A percentile compares a stretch with the other conserved stretches of the same genome.
Conservation (phyloP, 164 flowering plant genomes). For the Macadamia tetraphylla region DNA sequence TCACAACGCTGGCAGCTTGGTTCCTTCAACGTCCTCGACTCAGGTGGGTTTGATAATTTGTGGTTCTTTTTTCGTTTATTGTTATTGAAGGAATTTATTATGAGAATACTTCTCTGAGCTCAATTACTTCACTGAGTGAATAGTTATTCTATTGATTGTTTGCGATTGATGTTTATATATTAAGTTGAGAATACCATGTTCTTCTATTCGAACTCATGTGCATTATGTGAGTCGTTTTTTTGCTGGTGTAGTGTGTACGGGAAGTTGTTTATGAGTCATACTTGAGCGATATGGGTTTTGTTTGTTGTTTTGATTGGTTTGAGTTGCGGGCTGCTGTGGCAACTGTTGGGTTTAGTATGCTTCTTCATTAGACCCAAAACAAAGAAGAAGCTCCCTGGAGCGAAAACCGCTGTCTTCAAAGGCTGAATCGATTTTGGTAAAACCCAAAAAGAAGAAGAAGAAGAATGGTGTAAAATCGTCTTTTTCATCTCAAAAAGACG, state of each 20-base stretch:
- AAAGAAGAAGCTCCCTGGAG: no score
- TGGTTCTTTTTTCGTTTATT: not conserved
- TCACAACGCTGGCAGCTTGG: constrained; percentile 18
- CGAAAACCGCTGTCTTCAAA: no score
- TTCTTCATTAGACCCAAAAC: no score
- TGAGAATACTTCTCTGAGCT: not conserved
- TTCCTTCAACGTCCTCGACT: constrained; percentile 33
- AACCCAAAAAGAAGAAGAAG: no score
- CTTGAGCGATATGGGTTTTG: not conserved
- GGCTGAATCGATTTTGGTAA: no score
- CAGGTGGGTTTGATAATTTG: constrained; percentile 36
- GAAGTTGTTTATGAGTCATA: not conserved
- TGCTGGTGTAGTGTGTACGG: no score
- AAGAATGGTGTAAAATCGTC: no score
- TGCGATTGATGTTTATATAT: not conserved
- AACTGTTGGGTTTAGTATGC: not conserved
- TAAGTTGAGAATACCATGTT: not conserved
- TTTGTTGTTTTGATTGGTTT: not conserved
- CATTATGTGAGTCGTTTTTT: not conserved
- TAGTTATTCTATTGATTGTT: not conserved
- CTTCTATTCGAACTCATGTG: not conserved
- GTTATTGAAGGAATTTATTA: not conserved
- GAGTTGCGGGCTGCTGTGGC: not conserved
- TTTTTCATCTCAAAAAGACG: no score
- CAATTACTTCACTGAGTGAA: not conserved